Percentiles rank a stretch among this genome's conserved stretches.
phyloP scores from a whole-genome alignment of 148 eudicot genomes.

The Beta vulgaris region DNA sequence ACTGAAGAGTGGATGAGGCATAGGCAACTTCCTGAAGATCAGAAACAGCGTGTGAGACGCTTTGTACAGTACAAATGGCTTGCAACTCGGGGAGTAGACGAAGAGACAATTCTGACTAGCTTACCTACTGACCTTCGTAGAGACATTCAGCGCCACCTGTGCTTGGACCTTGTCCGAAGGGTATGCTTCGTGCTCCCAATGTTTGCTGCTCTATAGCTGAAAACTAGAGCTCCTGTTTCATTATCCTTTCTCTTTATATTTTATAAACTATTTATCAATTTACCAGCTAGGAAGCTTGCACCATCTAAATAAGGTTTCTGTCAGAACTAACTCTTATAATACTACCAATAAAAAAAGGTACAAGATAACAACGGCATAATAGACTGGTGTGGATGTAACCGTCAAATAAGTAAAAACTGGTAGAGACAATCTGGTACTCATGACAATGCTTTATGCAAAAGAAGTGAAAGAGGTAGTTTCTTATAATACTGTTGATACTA shows the following conservation, averaged over 20 bases:
- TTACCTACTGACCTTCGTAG: conserved; percentile 82
- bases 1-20: conserved; percentile 91
- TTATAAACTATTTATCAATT: not conserved
- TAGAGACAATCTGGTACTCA: no score
- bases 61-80: conserved; percentile 86
- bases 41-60: conserved; percentile 63
- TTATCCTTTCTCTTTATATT: not conserved
- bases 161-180: conserved; percentile 87
- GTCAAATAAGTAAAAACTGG: not conserved
- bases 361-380: not conserved
- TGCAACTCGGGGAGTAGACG: conserved; percentile 82
- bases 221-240: not conserved
- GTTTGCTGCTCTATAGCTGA: not conserved
- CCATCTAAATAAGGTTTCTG: not conserved
- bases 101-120: conserved; percentile 59
- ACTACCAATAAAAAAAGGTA: not conserved
- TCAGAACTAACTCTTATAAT: not conserved
- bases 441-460: no score
- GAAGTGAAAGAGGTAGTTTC: no score
- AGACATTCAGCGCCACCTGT: conserved; percentile 80
- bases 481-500: no score
- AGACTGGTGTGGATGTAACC: not conserved
- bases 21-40: conserved; percentile 80
- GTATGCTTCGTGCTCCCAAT: conserved; percentile 35
- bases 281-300: not conserved